Evolutionary conservation across 352 stramenopile species (phyloP).

Genomic region (Phytophthora citricola): DNA sequence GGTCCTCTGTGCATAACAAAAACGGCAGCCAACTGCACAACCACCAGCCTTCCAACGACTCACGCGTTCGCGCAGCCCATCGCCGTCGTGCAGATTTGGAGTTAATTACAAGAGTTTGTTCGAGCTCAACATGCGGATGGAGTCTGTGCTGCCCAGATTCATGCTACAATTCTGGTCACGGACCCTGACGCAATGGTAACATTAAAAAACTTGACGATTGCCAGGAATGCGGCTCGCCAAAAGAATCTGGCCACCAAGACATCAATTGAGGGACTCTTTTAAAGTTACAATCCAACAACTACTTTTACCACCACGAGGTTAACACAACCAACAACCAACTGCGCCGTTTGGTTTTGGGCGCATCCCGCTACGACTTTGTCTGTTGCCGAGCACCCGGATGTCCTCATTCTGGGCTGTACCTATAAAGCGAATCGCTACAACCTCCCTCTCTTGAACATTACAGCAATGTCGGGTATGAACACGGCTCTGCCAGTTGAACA

Average conservation of each 20-base stretch:
- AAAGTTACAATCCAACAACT: background rate
- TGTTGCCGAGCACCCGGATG: background rate
- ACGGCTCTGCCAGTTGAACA: background rate
- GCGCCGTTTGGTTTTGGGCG: slow-evolving; percentile 11
- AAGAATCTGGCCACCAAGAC: background rate
- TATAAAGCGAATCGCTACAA: slow-evolving; percentile 2
- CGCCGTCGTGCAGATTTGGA: background rate
- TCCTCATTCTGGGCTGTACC: slow-evolving; percentile 1
- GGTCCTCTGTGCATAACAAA: background rate
- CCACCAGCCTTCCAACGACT: background rate
- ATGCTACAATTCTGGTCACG: background rate
- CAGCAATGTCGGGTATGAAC: background rate
- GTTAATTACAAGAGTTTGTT: background rate
- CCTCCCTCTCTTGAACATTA: background rate
- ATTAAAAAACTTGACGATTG: slow-evolving; percentile 4
- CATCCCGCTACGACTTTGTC: slow-evolving; percentile 6
- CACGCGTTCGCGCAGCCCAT: slow-evolving; percentile 1
- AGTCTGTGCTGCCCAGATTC: background rate
- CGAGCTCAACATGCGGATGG: background rate
- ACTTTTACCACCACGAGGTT: background rate
- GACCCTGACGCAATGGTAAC: background rate
- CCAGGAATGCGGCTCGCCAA: background rate
- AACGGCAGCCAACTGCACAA: background rate
- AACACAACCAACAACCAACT: background rate
- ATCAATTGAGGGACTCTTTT: background rate